Evolutionary conservation across 2,329 filamentous ascomycete species (phyloP).

Genomic region (Fusarium lateritium): DNA sequence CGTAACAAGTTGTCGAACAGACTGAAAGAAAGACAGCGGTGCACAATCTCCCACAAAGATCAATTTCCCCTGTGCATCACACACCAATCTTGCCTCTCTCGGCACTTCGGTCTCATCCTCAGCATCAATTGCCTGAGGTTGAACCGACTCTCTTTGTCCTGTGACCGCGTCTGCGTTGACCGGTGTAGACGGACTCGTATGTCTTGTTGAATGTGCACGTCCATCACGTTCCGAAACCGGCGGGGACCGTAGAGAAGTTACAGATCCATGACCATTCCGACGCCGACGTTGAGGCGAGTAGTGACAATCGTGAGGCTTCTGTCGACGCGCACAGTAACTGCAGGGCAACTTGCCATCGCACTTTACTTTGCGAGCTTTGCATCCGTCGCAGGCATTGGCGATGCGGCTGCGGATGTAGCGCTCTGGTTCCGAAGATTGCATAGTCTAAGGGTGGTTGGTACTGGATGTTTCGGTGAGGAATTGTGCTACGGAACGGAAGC

Average conservation of each 20-base stretch:
- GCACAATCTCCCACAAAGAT: slow-evolving; percentile 71
- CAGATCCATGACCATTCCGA: slow-evolving; percentile 45
- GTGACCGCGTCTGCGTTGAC: slow-evolving; percentile 1
- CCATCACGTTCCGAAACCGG: slow-evolving; percentile 40
- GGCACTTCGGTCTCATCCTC: slow-evolving; percentile 71
- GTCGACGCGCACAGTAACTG: slow-evolving; percentile 63
- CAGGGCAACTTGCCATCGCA: slow-evolving; percentile 69
- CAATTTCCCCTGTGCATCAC: slow-evolving; percentile 67
- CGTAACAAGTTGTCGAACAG: slow-evolving; percentile 66
- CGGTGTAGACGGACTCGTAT: slow-evolving; percentile 39
- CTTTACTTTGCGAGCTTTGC: slow-evolving; percentile 69
- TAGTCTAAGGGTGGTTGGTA: slow-evolving; percentile 2
- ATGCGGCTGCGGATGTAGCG: slow-evolving; percentile 61
- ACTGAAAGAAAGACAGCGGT: slow-evolving; percentile 69
- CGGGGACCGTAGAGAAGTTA: slow-evolving; percentile 36
- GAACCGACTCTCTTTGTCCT: slow-evolving; percentile 6
- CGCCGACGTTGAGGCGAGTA: slow-evolving; percentile 64
- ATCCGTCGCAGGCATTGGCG: slow-evolving; percentile 68
- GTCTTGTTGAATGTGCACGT: slow-evolving; percentile 26
- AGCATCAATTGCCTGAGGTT: slow-evolving; percentile 35
- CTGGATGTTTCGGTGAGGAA: slow-evolving; percentile 24
- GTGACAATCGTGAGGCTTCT: slow-evolving; percentile 60
- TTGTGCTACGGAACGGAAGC: slow-evolving; percentile 37
- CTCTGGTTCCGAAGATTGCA: slow-evolving; percentile 42
- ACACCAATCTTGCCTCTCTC: slow-evolving; percentile 65